Conservation (phyloP, 2,329 filamentous ascomycete genomes). For the Neonectria ditissima region DNA sequence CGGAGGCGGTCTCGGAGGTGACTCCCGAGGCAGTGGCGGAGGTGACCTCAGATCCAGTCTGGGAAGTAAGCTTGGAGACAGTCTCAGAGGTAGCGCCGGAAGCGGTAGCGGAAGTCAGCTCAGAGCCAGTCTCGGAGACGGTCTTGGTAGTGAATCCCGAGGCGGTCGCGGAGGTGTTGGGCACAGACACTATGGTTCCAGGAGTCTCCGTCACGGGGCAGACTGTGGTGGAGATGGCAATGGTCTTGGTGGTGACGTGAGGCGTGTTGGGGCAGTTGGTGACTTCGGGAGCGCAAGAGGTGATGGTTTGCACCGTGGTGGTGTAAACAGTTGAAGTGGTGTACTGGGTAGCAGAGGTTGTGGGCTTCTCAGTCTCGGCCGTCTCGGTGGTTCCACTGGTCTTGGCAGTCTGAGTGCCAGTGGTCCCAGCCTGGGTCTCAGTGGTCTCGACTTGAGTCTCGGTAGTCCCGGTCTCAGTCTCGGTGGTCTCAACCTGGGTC, state of each 20-base stretch:
- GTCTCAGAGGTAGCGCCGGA: no score
- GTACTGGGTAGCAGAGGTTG: constrained; percentile 6
- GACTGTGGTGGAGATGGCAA: constrained; percentile 40
- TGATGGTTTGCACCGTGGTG: constrained; percentile 37
- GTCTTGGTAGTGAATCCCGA: background rate
- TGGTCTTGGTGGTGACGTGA: constrained; percentile 31
- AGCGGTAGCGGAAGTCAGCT: background rate
- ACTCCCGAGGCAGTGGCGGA: no score
- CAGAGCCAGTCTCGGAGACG: background rate
- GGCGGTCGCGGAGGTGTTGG: background rate
- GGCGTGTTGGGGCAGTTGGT: constrained; percentile 32
- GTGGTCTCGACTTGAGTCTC: background rate
- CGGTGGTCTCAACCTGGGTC: background rate
- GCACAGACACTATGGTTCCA: background rate
- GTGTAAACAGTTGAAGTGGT: constrained; percentile 37
- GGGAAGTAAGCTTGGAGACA: constrained; percentile 15
- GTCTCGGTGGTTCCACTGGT: background rate
- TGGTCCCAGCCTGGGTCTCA: background rate
- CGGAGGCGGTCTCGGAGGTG: no score
- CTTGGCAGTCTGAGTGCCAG: background rate
- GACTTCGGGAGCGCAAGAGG: constrained; percentile 36
- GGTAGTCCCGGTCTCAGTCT: background rate
- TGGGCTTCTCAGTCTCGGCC: background rate
- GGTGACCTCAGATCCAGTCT: no score
- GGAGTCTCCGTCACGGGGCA: constrained; percentile 38